Base-by-base conservation (phyloP, 78 protist species). In the Neovahlkampfia damariscottae region DNA sequence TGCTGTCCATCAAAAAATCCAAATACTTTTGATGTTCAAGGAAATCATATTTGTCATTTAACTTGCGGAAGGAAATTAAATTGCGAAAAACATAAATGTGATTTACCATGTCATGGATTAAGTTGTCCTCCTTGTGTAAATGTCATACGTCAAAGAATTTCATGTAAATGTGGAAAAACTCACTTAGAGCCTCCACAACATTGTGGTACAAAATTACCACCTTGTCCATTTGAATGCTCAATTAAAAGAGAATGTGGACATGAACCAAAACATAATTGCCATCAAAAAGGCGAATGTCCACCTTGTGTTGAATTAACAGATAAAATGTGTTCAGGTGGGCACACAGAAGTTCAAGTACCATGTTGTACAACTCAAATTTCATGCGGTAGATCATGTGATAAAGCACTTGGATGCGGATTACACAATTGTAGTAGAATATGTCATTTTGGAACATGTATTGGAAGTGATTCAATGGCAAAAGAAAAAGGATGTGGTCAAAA, bases 1-100 rank as follows among this genome's bases (percentile, higher is more conserved):
- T 76, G 79, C 69, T 76, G 79, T 70, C 73, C 38, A 27, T 31
- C 68, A 8, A 1, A 34, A 34, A 31, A 76, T 40, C 71, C 71
- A 5, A 28, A 6, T 6, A 28, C 5, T 28, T n/a, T n/a, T n/a
- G n/a, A n/a, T n/a, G n/a, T n/a, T n/a, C 71, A 58, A 19, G 41
- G 38, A 31, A 38, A 34, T 58, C 79, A 76, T 38, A 40, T 2
- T 35, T 76, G 79, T n/a, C 59, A 1, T 28, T 28, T 28, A 31
- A 4, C 66, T 30, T 76, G 79, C 69, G 5, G 37, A 41, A 35
- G 31, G 70, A 76, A 58, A 2, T 35, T 31, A 8, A 35, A 4
- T 5, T 76, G 79, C 69, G 79, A 50, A 9, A 76, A 6, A 4
- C 79, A 76, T n/a, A 3, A 41, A 29, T 76, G 79, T 39, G 79